Evolutionary conservation across 2,329 filamentous ascomycete genomes (phyloP).

Genomic region (Lecanosticta acicola): DNA sequence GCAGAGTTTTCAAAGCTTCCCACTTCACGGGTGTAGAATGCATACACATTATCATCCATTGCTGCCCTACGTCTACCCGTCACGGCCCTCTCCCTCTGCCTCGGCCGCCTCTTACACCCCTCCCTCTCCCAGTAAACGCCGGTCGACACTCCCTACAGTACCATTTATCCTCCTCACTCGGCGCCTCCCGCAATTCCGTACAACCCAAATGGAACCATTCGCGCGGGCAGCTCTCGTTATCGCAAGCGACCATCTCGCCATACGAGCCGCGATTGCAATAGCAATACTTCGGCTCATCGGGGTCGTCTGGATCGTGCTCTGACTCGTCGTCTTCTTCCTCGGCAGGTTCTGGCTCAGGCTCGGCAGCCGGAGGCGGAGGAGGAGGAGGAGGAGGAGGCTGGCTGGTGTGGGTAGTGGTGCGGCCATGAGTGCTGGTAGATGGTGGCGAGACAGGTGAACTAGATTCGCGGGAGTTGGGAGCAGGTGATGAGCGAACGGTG

Average conservation of each 20-base stretch:
- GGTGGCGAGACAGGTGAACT: slow-evolving; percentile 18
- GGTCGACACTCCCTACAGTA: slow-evolving; percentile 49
- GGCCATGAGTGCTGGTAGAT: slow-evolving; percentile 14
- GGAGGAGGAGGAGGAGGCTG: slow-evolving; percentile 8
- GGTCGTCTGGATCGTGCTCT: slow-evolving; percentile 42
- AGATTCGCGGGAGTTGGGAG: slow-evolving; percentile 13
- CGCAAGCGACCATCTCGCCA: slow-evolving; percentile 63
- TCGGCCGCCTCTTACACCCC: slow-evolving; percentile 11
- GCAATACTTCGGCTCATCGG: slow-evolving; percentile 57
- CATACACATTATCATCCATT: no score
- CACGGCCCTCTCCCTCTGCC: no score
- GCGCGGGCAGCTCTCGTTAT: slow-evolving; percentile 58
- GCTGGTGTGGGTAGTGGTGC: slow-evolving; percentile 5
- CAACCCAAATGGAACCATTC: slow-evolving; percentile 66
- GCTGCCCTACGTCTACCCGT: no score
- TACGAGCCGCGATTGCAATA: slow-evolving; percentile 61
- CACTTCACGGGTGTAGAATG: no score
- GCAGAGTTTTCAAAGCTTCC: no score
- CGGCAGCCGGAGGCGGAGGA: slow-evolving; percentile 1
- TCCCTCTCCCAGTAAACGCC: slow-evolving; percentile 7
- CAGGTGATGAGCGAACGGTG: slow-evolving; percentile 17
- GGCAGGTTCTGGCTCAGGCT: slow-evolving; percentile 9
- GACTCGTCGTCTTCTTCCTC: slow-evolving; percentile 28
- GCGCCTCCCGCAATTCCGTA: slow-evolving; percentile 56
- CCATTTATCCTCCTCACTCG: slow-evolving; percentile 49